Evolutionary conservation across 192 early-diverging fungal genomes (phyloP).

Genomic region (Diversispora eburnea): DNA sequence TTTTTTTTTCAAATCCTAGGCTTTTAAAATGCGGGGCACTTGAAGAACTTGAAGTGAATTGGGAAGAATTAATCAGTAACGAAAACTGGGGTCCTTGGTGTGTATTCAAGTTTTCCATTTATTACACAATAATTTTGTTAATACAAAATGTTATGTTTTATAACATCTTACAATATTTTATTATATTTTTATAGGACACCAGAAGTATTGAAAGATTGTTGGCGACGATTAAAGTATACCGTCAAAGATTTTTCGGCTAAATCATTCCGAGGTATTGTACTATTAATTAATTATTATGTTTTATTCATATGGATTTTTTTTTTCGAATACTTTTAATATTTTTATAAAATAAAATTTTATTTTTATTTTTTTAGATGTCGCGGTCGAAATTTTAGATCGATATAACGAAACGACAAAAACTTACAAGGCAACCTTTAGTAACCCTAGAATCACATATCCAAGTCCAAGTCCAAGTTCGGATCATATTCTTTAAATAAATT

Average conservation of each 20-base stretch:
- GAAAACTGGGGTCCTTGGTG: conserved; percentile 12
- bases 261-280: conserved; percentile 1
- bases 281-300: neutral
- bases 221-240: conserved; percentile 15
- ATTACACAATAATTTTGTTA: neutral
- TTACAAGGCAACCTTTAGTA: too few species aligned
- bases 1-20: neutral
- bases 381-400: neutral
- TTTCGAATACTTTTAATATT: neutral
- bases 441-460: too few species aligned
- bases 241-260: neutral
- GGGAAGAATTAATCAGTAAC: neutral
- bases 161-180: neutral
- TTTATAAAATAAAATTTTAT: neutral
- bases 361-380: neutral
- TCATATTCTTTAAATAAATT: too few species aligned
- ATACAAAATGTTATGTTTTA: neutral
- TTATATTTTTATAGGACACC: neutral
- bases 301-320: neutral
- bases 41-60: neutral
- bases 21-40: neutral
- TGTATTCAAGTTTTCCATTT: neutral
- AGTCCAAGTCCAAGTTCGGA: too few species aligned
- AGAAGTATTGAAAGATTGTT: neutral
- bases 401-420: neutral